Percentiles rank a stretch among this genome's conserved stretches.
phyloP scores from a whole-genome alignment of 2,329 filamentous ascomycete genomes.

The Colletotrichum lupini region DNA sequence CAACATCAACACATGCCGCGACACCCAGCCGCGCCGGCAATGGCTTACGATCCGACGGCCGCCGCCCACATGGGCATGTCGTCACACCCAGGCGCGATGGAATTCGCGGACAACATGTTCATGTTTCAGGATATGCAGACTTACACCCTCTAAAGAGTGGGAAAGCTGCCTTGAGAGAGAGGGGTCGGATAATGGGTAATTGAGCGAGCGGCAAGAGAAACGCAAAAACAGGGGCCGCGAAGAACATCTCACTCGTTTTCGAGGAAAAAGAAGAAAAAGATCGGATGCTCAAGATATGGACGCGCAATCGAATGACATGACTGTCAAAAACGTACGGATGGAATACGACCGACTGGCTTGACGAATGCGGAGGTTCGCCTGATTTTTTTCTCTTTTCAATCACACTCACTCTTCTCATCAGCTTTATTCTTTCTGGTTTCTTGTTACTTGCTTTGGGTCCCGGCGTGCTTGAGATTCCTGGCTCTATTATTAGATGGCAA shows the following conservation, averaged over 20 bases:
- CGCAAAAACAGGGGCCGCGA: constrained; percentile 2
- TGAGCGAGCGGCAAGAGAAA: constrained; percentile 5
- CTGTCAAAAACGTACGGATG: constrained; percentile 9
- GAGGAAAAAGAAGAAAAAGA: not conserved
- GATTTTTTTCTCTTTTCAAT: constrained; percentile 5
- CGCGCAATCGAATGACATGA: not conserved
- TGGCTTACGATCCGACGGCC: constrained; percentile 23
- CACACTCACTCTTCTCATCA: too few relatives aligned
- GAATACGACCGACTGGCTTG: constrained; percentile 23
- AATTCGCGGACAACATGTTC: constrained; percentile 44
- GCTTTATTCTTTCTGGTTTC: not conserved
- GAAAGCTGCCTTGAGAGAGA: not conserved
- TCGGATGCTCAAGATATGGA: not conserved
- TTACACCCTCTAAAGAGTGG: constrained; percentile 36
- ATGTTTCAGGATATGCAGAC: constrained; percentile 43
- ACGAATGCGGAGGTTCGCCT: constrained; percentile 16
- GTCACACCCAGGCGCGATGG: constrained; percentile 37
- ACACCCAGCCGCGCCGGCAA: constrained; percentile 28
- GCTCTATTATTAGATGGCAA: constrained; percentile 29
- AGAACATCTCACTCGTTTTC: not conserved
- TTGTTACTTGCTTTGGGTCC: not conserved
- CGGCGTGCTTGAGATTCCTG: constrained; percentile 3
- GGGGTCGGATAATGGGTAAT: not conserved
- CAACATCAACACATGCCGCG: constrained; percentile 25
- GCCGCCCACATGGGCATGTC: constrained; percentile 30